Percentiles rank a stretch among this genome's conserved stretches.
Conservation (phyloP, 169 alveolate species). For the Amoebophrya sp. region DNA sequence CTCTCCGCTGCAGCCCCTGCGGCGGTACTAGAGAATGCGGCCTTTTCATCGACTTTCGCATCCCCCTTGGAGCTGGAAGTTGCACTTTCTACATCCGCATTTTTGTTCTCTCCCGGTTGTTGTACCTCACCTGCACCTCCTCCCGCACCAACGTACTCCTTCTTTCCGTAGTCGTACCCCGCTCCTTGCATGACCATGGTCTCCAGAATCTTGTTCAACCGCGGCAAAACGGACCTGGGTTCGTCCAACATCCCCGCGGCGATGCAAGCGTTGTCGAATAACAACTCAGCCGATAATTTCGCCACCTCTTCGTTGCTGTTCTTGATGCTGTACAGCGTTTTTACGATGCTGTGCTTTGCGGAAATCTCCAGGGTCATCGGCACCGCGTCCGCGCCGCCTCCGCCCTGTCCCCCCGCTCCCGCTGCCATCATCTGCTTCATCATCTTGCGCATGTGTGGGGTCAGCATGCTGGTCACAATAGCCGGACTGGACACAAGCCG, state of each 20-base stretch:
- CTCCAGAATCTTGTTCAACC: conserved; percentile 60
- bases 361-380: conserved; percentile 21
- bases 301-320: background rate
- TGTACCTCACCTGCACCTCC: no score
- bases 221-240: conserved; percentile 71
- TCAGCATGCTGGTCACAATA: conserved; percentile 56
- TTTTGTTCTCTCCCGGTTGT: no score
- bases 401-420: conserved; percentile 14
- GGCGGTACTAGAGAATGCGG: no score
- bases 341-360: conserved; percentile 41
- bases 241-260: conserved; percentile 86
- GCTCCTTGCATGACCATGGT: conserved; percentile 48
- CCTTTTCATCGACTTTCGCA: no score
- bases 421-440: conserved; percentile 50
- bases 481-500: conserved; percentile 78
- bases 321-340: conserved; percentile 5
- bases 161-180: conserved; percentile 40
- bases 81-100: no score
- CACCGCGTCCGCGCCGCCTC: background rate
- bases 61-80: no score
- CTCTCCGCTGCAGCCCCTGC: no score
- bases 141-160: no score
- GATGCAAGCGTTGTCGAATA: conserved; percentile 78
- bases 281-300: conserved; percentile 56
- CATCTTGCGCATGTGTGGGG: conserved; percentile 53